Evolutionary conservation across 2,329 filamentous ascomycete species (phyloP), one percentile per base, ranked within the genome.

Genomic region (Penicillium thymicola): DNA sequence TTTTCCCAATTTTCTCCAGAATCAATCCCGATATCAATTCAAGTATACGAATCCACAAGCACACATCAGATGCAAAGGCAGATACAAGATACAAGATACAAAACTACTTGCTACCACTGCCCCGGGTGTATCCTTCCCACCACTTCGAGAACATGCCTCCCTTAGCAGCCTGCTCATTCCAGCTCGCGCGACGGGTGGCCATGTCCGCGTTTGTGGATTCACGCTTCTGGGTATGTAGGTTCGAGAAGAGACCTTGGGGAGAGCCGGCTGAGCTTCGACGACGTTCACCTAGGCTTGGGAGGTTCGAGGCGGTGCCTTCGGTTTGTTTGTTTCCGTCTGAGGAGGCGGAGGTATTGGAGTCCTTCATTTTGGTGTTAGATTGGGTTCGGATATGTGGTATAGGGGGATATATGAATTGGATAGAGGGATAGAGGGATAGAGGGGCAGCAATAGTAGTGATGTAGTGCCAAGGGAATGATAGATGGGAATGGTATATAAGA

Each of bases 211-310:
- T 76, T 10, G 52, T 55, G 1, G 67, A 71, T 38, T 74, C 73
- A 11, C 79, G 72, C 60, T 81, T 81, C 66, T 79, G 77, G 28
- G 68, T 71, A 5, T 73, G 72, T 58, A 81, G 67, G 30, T 73
- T 72, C 23, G 62, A 60, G 48, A 70, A 70, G 2, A 72, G 59
- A 4, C 45, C 58, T 2, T 44, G 56, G 18, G 59, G 59, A n/a
- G 65, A 65, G 44, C 59, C 40, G 2, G 47, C 62, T 47, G 70
- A 68, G 30, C 66, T 67, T 56, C 68, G 66, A 52, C 70, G 65
- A 28, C 70, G 62, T 23, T 72, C 69, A 6, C 54, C 59, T 28
- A 61, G 46, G 3, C 34, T 59, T 16, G 65, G 65, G 13, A 45
- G n/a, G n/a, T 34, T 32, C 3, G 64, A 50, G 32, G 56, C 54